Percentiles rank a stretch among this genome's conserved stretches.
phyloP scores from a whole-genome alignment of 306 rosid genomes.

The Fragaria iinumae region DNA sequence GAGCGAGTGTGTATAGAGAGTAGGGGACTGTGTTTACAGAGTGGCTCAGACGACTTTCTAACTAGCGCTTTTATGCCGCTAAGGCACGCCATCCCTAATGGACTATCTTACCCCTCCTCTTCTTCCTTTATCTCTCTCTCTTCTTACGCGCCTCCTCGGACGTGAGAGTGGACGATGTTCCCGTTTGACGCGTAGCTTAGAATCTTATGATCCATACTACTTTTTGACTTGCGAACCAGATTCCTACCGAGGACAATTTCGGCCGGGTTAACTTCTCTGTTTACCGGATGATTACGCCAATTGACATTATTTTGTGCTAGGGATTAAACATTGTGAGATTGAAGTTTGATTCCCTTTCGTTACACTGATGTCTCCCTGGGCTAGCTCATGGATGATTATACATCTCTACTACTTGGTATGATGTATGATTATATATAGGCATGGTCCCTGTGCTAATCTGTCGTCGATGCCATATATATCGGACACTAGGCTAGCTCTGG shows the following conservation, averaged over 20 bases:
- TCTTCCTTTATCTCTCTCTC: neutral
- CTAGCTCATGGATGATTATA: neutral
- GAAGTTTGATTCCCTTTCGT: neutral
- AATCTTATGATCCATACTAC: neutral
- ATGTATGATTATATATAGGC: neutral
- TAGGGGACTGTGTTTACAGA: constrained; percentile 64
- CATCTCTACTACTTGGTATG: neutral
- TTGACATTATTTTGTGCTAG: no score
- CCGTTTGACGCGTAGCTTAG: neutral
- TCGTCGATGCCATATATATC: neutral
- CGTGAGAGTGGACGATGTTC: neutral
- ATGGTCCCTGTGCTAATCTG: neutral
- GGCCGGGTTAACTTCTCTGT: neutral
- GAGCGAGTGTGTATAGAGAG: constrained; percentile 33
- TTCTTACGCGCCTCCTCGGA: neutral
- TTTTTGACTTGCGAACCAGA: neutral
- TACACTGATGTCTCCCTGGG: neutral
- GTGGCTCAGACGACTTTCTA: constrained; percentile 38
- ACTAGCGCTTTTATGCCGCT: constrained; percentile 39
- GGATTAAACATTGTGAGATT: no score
- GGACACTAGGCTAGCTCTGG: neutral
- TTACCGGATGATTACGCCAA: neutral
- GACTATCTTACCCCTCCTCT: constrained; percentile 37
- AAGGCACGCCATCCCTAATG: constrained; percentile 53
- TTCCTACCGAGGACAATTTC: neutral